Evolutionary conservation across 495 filamentous ascomycete species (phyloP), one percentile per base, ranked within the genome.

Genomic region (Penicillium cinerascens): DNA sequence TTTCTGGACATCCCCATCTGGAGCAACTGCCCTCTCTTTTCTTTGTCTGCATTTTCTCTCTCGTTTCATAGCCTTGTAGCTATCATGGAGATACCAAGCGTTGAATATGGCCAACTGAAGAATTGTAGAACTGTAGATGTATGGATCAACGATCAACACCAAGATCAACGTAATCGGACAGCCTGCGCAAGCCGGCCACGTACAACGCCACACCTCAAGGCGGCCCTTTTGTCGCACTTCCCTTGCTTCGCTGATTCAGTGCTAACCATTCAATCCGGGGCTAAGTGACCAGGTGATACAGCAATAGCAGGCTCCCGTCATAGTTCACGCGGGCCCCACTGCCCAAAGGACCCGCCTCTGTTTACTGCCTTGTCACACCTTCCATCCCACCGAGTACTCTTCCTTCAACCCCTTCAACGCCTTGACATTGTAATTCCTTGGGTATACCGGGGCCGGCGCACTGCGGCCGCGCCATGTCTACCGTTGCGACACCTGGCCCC

Each of bases 11-110:
- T 33, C 41, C 44, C 37, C 51, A 47, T 61, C 21, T 51, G 44
- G 60, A 63, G 55, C 48, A 51, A 49, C 21, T 48, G 44, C 47
- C 41, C 45, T 42, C 44, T 45, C 42, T 42, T 50, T 55, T 60
- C 41, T 47, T 51, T 44, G 25, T 55, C 41, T 50, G 56, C 27
- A 27, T 46, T 55, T 36, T 55, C 50, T 55, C 51, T 62, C 22
- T 46, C 54, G 49, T 41, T 47, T 18, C 40, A 57, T 56, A 52
- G 40, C 40, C 44, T 25, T 62, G 54, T 64, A 66, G 50, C 51
- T 55, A 65, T 53, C 53, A 65, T 53, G 54, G 55, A 72, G 69
- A 70, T 70, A 70, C 67, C 63, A 72, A 63, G 45, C 60, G 57
- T 55, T 52, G 61, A 66, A 61, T 59, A 63, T 41, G 42, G 46